Conservation (phyloP, 352 stramenopile genomes). For the Phytophthora vignae region DNA sequence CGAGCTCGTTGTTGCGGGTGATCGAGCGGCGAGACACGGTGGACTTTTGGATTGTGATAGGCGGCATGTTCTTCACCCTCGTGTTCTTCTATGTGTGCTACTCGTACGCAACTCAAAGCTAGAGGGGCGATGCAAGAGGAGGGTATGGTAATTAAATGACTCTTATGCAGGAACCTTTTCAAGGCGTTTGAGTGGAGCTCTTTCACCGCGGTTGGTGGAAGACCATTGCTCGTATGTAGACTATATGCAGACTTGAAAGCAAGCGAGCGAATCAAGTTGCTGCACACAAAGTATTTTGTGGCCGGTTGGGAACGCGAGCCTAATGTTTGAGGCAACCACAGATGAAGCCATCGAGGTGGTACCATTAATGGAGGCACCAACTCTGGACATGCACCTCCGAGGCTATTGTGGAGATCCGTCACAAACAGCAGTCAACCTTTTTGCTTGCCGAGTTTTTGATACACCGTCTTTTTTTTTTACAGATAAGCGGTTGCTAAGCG, state of each 20-base stretch:
- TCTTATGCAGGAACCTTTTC: not conserved
- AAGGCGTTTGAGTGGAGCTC: too few relatives aligned
- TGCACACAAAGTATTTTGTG: slow-evolving; percentile 7
- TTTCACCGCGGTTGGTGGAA: too few relatives aligned
- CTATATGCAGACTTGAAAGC: too few relatives aligned
- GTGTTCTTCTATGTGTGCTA: slow-evolving; percentile 84
- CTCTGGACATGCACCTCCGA: too few relatives aligned
- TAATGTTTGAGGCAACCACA: slow-evolving; percentile 7
- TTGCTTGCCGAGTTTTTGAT: too few relatives aligned
- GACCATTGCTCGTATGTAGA: too few relatives aligned
- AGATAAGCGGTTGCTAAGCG: too few relatives aligned
- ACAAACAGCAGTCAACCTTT: too few relatives aligned
- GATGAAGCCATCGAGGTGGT: not conserved
- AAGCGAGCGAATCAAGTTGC: not conserved
- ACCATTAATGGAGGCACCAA: too few relatives aligned
- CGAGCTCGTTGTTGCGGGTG: slow-evolving; percentile 81
- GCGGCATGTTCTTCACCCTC: slow-evolving; percentile 85
- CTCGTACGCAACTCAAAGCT: slow-evolving; percentile 49
- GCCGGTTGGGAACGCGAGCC: slow-evolving; percentile 2
- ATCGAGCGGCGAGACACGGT: slow-evolving; percentile 86
- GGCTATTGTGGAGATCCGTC: too few relatives aligned
- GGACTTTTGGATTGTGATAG: slow-evolving; percentile 88
- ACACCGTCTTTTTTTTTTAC: too few relatives aligned
- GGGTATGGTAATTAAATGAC: not conserved
- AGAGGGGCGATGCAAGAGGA: not conserved